Evolutionary conservation across 148 eudicot genomes (phyloP).

Genomic region (Euryodendron excelsum): DNA sequence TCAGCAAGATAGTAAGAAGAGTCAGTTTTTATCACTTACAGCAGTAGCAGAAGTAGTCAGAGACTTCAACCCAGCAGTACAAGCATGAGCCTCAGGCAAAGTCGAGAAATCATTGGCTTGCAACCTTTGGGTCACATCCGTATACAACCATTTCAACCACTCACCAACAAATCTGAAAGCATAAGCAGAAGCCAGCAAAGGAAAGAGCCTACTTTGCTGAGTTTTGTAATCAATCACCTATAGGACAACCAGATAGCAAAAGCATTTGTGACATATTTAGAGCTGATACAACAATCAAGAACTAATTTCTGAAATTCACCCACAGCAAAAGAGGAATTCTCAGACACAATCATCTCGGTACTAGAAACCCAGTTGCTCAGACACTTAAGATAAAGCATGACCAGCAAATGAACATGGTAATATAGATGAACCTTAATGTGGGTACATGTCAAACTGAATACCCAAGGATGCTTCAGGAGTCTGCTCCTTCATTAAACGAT

Average conservation of each 20-base stretch:
- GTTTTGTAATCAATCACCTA: conserved; percentile 98
- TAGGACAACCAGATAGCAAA: conserved; percentile 19
- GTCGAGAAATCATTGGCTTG: conserved; percentile 88
- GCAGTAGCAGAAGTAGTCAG: conserved; percentile 89
- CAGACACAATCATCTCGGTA: not conserved
- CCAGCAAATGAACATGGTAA: not conserved
- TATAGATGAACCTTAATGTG: not conserved
- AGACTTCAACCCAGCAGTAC: conserved; percentile 97
- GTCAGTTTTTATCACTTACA: conserved; percentile 43
- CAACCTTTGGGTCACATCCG: conserved; percentile 77
- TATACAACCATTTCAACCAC: conserved; percentile 91
- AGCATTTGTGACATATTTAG: not conserved
- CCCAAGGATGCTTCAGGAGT: too few relatives aligned
- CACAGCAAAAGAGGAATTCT: conserved; percentile 1
- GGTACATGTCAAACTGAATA: not conserved
- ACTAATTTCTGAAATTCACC: not conserved
- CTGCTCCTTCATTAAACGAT: not conserved
- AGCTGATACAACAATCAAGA: not conserved
- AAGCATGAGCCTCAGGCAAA: conserved; percentile 96
- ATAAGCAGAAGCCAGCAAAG: conserved; percentile 94
- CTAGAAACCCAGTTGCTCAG: not conserved
- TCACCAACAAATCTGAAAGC: conserved; percentile 96
- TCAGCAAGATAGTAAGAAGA: not conserved
- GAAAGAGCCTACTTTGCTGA: conserved; percentile 95
- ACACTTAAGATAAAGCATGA: not conserved